phyloP scores from a whole-genome alignment of 2,329 filamentous ascomycete species.

The Xylaria sp. region DNA sequence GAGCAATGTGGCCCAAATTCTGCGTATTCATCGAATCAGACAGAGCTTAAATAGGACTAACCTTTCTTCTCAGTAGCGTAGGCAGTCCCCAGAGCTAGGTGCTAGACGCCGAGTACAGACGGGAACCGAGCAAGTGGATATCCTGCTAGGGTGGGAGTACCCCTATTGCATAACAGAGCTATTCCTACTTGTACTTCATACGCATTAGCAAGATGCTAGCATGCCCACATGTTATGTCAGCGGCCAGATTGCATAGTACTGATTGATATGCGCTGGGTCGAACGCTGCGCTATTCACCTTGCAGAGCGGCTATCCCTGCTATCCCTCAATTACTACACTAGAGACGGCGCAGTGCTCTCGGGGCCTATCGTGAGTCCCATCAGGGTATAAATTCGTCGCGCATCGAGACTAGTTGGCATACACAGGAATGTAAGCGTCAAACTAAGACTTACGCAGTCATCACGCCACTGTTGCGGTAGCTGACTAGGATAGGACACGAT shows the following conservation, averaged over 20 bases:
- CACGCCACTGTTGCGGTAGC: not conserved
- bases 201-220: not conserved
- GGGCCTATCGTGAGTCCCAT: not conserved
- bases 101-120: conserved; percentile 4
- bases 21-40: too few species aligned
- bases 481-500: not conserved
- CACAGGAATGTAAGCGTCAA: too few species aligned
- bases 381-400: not conserved
- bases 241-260: conserved; percentile 8
- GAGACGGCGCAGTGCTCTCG: not conserved
- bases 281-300: not conserved
- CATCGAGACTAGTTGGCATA: not conserved
- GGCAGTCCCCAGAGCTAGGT: not conserved
- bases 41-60: too few species aligned
- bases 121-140: conserved; percentile 11
- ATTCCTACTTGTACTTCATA: not conserved
- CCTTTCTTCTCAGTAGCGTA: conserved; percentile 1
- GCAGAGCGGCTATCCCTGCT: conserved; percentile 3
- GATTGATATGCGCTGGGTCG: conserved; percentile 5
- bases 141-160: not conserved
- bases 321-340: not conserved
- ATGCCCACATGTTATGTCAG: conserved; percentile 16
- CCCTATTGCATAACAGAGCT: not conserved
- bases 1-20: not conserved
- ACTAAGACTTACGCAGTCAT: not conserved